Conservation (phyloP, 2,329 filamentous ascomycete genomes). For the Colletotrichum simmondsii region DNA sequence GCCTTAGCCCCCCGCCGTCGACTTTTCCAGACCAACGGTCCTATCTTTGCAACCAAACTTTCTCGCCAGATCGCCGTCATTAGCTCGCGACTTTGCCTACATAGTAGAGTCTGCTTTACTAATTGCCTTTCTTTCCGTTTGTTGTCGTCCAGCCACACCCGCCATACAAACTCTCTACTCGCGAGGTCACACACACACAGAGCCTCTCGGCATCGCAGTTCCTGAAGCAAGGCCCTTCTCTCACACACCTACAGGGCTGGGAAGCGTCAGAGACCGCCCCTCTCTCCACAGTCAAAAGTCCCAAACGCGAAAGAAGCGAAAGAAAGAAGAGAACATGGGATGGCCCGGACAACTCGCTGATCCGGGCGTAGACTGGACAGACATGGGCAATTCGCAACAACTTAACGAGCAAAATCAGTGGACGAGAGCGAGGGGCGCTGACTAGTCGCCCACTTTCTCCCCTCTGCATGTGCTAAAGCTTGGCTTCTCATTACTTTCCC, state of each 20-base stretch:
- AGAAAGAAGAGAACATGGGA: background rate
- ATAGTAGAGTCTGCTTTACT: background rate
- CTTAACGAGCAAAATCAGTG: background rate
- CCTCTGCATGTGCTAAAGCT: slow-evolving; percentile 18
- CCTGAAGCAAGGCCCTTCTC: slow-evolving; percentile 12
- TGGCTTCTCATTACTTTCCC: slow-evolving; percentile 11
- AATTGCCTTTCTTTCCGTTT: slow-evolving; percentile 5
- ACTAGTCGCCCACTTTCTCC: slow-evolving; percentile 10
- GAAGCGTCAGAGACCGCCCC: slow-evolving; percentile 23
- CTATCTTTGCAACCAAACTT: background rate
- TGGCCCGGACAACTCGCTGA: slow-evolving; percentile 19
- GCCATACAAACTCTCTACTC: background rate
- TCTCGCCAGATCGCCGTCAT: slow-evolving; percentile 6
- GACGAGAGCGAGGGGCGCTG: slow-evolving; percentile 18
- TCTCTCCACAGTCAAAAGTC: background rate
- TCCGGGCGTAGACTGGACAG: background rate
- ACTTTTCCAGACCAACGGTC: slow-evolving; percentile 4
- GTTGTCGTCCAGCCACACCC: background rate
- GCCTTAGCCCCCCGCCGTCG: slow-evolving; percentile 2
- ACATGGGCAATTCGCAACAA: background rate
- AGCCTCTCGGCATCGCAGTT: slow-evolving; percentile 22
- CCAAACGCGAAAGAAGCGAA: slow-evolving; percentile 7
- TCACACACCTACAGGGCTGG: slow-evolving; percentile 12
- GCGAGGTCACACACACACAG: background rate
- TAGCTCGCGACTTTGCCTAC: slow-evolving; percentile 14